phyloP scores from a whole-genome alignment of 129 eudicot species.

The Solidago caesia region DNA sequence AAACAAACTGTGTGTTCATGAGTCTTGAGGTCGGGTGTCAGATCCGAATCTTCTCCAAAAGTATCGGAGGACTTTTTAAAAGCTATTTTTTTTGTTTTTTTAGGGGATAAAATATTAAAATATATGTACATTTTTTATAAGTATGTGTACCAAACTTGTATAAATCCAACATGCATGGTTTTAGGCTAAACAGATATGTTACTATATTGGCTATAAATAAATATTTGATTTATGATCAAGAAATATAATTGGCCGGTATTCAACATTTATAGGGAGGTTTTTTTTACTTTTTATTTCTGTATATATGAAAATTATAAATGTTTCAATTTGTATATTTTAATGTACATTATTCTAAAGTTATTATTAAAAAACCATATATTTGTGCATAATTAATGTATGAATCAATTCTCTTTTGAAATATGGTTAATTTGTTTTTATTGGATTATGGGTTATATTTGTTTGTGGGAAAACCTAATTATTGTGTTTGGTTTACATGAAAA shows the following conservation, averaged over 20 bases:
- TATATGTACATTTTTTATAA: background rate
- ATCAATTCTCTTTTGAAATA: no score
- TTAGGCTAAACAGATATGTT: background rate
- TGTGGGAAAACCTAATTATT: no score
- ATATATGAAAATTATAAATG: no score
- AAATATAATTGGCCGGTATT: background rate
- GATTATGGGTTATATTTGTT: no score
- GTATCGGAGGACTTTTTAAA: slow-evolving; percentile 21
- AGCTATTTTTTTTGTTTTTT: background rate
- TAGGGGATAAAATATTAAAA: background rate
- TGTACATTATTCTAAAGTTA: no score
- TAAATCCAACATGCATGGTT: background rate
- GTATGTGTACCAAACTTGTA: background rate
- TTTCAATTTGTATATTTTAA: no score
- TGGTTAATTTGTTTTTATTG: no score
- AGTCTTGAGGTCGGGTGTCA: slow-evolving; percentile 22
- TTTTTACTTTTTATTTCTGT: no score
- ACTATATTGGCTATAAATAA: background rate
- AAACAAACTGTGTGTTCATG: slow-evolving; percentile 6
- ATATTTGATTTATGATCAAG: background rate
- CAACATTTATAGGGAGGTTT: no score
- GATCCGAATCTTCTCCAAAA: slow-evolving; percentile 36
- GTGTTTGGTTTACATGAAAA: no score
- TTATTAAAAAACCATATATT: no score
- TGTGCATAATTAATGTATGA: no score